A percentile compares a stretch with the other conserved stretches of the same genome.
These are phyloP conservation scores for Hypoxylon sp. DNA, from an alignment of 2,329 filamentous ascomycete genomes.

Conservation along the genomic window DNA sequence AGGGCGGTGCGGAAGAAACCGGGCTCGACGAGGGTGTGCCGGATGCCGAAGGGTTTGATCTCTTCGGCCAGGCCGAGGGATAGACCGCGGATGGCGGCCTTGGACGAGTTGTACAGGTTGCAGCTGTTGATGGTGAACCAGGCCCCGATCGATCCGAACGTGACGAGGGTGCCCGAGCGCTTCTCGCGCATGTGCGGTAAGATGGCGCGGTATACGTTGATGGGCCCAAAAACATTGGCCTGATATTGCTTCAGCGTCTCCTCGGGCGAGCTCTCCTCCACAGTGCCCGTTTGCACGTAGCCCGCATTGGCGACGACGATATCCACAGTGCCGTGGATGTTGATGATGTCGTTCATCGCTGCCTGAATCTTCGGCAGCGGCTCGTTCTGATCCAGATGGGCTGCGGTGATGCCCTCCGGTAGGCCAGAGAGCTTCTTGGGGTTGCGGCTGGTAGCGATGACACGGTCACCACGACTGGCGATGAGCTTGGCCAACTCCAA, in stretches of 20 bases:
- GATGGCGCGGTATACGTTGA: conserved; percentile 53
- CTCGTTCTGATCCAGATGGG: conserved; percentile 57
- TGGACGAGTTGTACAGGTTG: conserved; percentile 53
- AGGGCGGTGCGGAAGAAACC: conserved; percentile 53
- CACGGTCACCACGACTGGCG: conserved; percentile 58
- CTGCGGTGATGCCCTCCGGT: conserved; percentile 49
- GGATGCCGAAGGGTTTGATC: conserved; percentile 51
- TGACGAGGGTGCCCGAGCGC: conserved; percentile 52
- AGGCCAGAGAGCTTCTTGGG: conserved; percentile 50
- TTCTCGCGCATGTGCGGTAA: conserved; percentile 53
- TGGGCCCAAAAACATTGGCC: conserved; percentile 54
- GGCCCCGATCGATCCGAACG: conserved; percentile 51
- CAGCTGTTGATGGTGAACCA: conserved; percentile 46
- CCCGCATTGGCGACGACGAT: conserved; percentile 62
- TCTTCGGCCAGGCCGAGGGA: conserved; percentile 47
- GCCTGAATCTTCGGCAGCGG: conserved; percentile 51
- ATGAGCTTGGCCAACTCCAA: conserved; percentile 57
- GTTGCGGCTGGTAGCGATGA: conserved; percentile 61
- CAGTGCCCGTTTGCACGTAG: conserved; percentile 57
- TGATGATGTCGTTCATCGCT: conserved; percentile 53
- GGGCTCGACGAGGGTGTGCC: conserved; percentile 52
- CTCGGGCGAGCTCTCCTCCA: conserved; percentile 54
- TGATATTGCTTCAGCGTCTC: conserved; percentile 48
- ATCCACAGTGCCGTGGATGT: conserved; percentile 56
- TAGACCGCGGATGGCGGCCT: conserved; percentile 49